A percentile compares a stretch with the other conserved stretches of the same genome.
phyloP scores from a whole-genome alignment of 768 basidiomycete species.

The Glaciozyma antarctica region DNA sequence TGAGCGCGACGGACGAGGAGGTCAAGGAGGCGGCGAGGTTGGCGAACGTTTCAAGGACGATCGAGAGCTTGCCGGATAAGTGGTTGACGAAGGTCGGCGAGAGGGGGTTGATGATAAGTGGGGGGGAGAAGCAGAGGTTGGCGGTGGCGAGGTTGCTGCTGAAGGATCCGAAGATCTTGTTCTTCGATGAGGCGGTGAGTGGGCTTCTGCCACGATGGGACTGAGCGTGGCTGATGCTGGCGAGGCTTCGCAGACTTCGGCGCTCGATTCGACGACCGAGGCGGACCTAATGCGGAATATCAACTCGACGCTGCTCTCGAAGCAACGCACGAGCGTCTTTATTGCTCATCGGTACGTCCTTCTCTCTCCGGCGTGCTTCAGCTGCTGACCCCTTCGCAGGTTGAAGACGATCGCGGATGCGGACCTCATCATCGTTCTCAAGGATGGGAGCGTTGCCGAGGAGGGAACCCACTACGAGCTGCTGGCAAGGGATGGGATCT shows the following conservation, averaged over 20 bases:
- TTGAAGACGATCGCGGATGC: constrained; percentile 73
- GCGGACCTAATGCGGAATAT: constrained; percentile 91
- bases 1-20: constrained; percentile 80
- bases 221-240: neutral
- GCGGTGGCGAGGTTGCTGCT: constrained; percentile 86
- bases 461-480: constrained; percentile 88
- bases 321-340: constrained; percentile 83
- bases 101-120: constrained; percentile 92
- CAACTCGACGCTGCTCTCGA: constrained; percentile 63
- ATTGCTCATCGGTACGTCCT: constrained; percentile 68
- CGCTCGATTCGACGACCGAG: constrained; percentile 90
- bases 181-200: constrained; percentile 95
- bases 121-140: constrained; percentile 94
- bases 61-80: constrained; percentile 69
- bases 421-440: constrained; percentile 90
- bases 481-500: constrained; percentile 49
- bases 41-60: constrained; percentile 76
- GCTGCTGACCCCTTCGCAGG: constrained; percentile 25
- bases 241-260: constrained; percentile 60
- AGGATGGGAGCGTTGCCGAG: constrained; percentile 81
- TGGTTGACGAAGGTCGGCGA: constrained; percentile 91
- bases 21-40: constrained; percentile 71
- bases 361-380: neutral
- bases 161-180: constrained; percentile 90
- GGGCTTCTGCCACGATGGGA: neutral